These are phyloP conservation scores for Neurospora sp. DNA, from an alignment of 495 filamentous ascomycete species.

Conservation along the genomic window DNA sequence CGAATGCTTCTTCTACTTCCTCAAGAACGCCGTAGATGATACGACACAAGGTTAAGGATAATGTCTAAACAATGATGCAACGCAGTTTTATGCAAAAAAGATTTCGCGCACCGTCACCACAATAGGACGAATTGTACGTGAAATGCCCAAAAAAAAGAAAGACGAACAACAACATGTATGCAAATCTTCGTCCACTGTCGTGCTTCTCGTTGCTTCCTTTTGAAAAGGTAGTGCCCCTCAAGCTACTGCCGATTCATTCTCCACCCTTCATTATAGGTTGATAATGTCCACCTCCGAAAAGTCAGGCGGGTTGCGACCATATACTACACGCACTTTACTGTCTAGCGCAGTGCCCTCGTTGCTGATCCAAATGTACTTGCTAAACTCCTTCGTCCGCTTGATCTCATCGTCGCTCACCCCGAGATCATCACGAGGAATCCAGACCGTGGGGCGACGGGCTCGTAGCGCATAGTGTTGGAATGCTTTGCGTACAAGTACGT, in stretches of 20 bases:
- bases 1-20: neutral
- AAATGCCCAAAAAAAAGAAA: neutral
- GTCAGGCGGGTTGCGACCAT: conserved; percentile 80
- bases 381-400: conserved; percentile 61
- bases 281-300: conserved; percentile 88
- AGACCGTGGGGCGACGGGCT: conserved; percentile 76
- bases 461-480: conserved; percentile 87
- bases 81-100: neutral
- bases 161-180: neutral
- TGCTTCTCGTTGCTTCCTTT: neutral
- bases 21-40: neutral
- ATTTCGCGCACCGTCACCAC: neutral
- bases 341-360: conserved; percentile 86
- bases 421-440: conserved; percentile 88
- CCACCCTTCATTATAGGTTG: conserved; percentile 46
- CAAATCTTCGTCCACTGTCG: neutral
- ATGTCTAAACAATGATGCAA: neutral
- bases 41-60: neutral
- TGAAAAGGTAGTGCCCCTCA: neutral
- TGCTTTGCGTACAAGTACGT: conserved; percentile 73
- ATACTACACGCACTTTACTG: conserved; percentile 74
- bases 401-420: conserved; percentile 92
- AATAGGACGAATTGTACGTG: neutral
- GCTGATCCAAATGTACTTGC: conserved; percentile 81
- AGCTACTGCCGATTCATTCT: neutral